These are phyloP conservation scores for Didymella lethalis DNA, from an alignment of 2,329 filamentous ascomycete genomes.

Conservation along the genomic window DNA sequence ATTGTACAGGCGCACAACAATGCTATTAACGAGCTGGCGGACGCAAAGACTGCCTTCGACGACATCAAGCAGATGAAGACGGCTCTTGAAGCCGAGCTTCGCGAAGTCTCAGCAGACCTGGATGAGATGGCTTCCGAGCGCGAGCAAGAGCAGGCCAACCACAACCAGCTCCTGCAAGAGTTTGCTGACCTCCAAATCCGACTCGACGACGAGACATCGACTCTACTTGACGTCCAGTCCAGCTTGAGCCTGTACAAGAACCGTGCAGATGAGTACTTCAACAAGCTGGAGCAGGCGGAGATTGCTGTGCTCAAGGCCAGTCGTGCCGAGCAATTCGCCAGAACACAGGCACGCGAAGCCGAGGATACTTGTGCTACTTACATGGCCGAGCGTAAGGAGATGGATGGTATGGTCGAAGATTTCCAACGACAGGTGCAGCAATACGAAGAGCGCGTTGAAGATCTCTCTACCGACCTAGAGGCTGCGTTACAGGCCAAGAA, in stretches of 20 bases:
- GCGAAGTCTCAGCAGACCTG: conserved; percentile 82
- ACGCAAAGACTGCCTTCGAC: conserved; percentile 87
- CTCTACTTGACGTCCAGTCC: conserved; percentile 80
- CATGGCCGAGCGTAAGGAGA: conserved; percentile 90
- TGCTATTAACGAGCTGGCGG: conserved; percentile 81
- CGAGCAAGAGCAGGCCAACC: conserved; percentile 87
- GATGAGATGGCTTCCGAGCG: conserved; percentile 79
- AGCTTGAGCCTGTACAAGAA: conserved; percentile 90
- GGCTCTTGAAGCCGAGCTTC: conserved; percentile 82
- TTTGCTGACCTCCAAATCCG: conserved; percentile 94
- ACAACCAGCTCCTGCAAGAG: conserved; percentile 87
- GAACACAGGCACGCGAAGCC: conserved; percentile 84
- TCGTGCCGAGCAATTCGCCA: conserved; percentile 92
- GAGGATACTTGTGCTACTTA: conserved; percentile 90
- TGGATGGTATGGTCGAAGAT: conserved; percentile 87
- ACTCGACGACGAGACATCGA: conserved; percentile 86
- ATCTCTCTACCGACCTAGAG: conserved; percentile 88
- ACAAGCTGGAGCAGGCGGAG: conserved; percentile 95
- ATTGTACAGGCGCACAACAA: conserved; percentile 86
- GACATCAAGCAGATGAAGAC: conserved; percentile 83
- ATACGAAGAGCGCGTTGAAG: conserved; percentile 89
- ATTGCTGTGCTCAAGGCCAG: conserved; percentile 92
- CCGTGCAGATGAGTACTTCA: conserved; percentile 94
- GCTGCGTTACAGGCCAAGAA: conserved; percentile 88
- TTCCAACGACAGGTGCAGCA: conserved; percentile 88